Evolutionary conservation across 2,329 filamentous ascomycete species (phyloP).

Genomic region (Polytolypa hystricis): DNA sequence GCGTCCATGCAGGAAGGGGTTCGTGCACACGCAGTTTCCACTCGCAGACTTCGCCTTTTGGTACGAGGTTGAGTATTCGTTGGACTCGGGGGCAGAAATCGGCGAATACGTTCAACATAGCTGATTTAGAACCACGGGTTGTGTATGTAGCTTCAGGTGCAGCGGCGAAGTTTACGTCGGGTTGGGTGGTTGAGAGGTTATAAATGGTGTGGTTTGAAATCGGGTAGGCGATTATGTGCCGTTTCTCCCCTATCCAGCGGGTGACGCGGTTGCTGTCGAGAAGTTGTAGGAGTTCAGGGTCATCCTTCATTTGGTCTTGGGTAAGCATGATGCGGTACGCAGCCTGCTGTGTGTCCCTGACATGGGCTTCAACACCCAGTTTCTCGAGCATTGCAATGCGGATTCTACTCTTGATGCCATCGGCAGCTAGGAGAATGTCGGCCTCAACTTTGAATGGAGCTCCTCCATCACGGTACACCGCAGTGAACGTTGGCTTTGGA

Average conservation of each 20-base stretch:
- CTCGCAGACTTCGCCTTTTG: slow-evolving; percentile 54
- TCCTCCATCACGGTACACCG: slow-evolving; percentile 43
- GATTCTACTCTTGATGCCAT: slow-evolving; percentile 43
- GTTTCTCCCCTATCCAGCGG: slow-evolving; percentile 54
- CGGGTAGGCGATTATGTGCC: slow-evolving; percentile 58
- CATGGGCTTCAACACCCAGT: slow-evolving; percentile 26
- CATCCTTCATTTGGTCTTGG: slow-evolving; percentile 33
- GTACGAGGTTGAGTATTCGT: slow-evolving; percentile 50
- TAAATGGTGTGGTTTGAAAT: slow-evolving; percentile 53
- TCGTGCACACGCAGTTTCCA: slow-evolving; percentile 55
- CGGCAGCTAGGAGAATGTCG: slow-evolving; percentile 43
- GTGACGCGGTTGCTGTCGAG: slow-evolving; percentile 49
- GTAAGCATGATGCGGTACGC: slow-evolving; percentile 46
- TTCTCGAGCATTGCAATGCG: slow-evolving; percentile 32
- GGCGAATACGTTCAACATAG: slow-evolving; percentile 49
- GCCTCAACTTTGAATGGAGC: slow-evolving; percentile 41
- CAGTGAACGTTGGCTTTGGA: slow-evolving; percentile 49
- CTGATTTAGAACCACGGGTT: slow-evolving; percentile 48
- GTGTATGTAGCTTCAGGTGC: slow-evolving; percentile 52
- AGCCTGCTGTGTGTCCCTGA: slow-evolving; percentile 41
- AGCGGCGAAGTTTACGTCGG: slow-evolving; percentile 48
- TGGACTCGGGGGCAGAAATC: slow-evolving; percentile 53
- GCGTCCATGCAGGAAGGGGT: slow-evolving; percentile 51
- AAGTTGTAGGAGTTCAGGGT: slow-evolving; percentile 44
- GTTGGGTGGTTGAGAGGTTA: slow-evolving; percentile 54